phyloP scores from a whole-genome alignment of 129 eudicot species.

The Solidago caesia region DNA sequence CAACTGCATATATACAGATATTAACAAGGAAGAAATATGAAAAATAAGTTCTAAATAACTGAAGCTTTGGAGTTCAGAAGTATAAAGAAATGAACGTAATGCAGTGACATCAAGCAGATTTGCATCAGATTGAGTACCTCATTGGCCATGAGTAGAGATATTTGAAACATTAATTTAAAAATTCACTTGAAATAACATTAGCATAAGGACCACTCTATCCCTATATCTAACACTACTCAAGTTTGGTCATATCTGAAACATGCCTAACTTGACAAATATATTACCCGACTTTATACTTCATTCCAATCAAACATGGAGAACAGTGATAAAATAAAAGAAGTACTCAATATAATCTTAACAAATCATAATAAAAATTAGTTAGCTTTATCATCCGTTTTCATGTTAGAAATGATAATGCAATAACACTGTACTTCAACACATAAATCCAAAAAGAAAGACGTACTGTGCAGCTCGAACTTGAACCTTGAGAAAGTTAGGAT shows the following conservation, averaged over 20 bases:
- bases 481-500: conserved; percentile 73
- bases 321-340: too few species aligned
- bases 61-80: background rate
- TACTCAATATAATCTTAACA: too few species aligned
- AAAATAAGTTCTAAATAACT: background rate
- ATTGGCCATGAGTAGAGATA: too few species aligned
- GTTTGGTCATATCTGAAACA: too few species aligned
- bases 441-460: conserved; percentile 16
- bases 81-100: conserved; percentile 4
- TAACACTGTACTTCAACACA: background rate
- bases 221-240: background rate
- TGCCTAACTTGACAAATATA: too few species aligned
- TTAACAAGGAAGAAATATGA: background rate
- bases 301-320: too few species aligned
- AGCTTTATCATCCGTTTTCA: background rate
- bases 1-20: conserved; percentile 45
- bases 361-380: too few species aligned
- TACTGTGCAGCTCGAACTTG: conserved; percentile 93
- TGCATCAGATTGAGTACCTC: background rate
- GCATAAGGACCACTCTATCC: background rate
- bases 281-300: too few species aligned
- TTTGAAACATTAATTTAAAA: too few species aligned
- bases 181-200: background rate
- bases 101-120: background rate
- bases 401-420: conserved; percentile 5